Percentiles rank a stretch among this genome's conserved stretches.
Evolutionary conservation across 2,329 filamentous ascomycete species (phyloP).

Genomic region (Epichloe sylvatica): DNA sequence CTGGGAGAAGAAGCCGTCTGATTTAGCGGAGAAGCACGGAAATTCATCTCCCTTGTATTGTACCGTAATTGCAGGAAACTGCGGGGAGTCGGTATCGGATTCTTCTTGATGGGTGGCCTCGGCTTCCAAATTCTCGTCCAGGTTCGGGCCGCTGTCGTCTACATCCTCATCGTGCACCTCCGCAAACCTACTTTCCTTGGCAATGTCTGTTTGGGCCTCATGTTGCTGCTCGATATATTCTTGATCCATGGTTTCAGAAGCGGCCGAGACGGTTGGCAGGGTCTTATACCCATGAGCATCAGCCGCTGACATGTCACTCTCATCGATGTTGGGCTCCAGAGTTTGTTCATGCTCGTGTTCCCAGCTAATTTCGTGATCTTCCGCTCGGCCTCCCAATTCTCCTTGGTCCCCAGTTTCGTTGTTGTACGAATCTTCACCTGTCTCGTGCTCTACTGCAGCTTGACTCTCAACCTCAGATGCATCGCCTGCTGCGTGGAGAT

Average conservation of each 20-base stretch:
- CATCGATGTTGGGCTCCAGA: not conserved
- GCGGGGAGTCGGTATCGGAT: conserved; percentile 6
- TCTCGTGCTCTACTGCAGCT: conserved; percentile 1
- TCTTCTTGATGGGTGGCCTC: conserved; percentile 1
- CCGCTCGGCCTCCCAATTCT: conserved; percentile 1
- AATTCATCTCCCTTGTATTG: conserved; percentile 30
- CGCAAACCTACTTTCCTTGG: not conserved
- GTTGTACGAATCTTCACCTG: not conserved
- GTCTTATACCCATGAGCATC: not conserved
- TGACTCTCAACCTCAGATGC: not conserved
- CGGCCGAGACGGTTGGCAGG: not conserved
- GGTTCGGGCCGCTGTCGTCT: not conserved
- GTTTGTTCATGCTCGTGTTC: conserved; percentile 8
- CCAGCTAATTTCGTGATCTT: conserved; percentile 13
- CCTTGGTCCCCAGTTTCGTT: not conserved
- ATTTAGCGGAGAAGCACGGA: conserved; percentile 23
- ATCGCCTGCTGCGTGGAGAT: not conserved
- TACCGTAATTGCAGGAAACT: conserved; percentile 26
- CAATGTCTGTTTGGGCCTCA: no score
- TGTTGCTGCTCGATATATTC: not conserved
- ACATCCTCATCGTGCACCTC: conserved; percentile 2
- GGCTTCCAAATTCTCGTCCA: not conserved
- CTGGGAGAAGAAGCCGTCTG: conserved; percentile 32
- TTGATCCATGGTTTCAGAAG: not conserved
- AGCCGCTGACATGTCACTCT: not conserved